Evolutionary conservation across 2,329 filamentous ascomycete species (phyloP).

Genomic region (Volutella citrinella): DNA sequence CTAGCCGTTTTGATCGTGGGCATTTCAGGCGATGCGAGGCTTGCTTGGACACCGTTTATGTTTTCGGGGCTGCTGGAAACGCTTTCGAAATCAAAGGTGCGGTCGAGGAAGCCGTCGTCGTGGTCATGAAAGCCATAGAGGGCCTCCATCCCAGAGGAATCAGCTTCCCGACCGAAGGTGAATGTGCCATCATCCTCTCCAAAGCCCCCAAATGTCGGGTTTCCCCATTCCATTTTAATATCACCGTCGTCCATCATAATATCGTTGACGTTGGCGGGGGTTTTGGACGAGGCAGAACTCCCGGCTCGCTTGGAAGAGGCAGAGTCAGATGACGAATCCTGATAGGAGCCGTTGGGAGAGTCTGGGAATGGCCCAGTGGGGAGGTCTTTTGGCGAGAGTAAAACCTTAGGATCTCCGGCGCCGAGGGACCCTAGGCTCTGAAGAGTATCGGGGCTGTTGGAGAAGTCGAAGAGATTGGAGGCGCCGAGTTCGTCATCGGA

Average conservation of each 20-base stretch:
- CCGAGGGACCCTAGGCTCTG: conserved; percentile 31
- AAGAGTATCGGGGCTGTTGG: conserved; percentile 36
- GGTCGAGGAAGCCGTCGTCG: conserved; percentile 45
- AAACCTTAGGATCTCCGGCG: conserved; percentile 28
- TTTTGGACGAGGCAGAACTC: conserved; percentile 45
- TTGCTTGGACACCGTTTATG: conserved; percentile 17
- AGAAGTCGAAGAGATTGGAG: conserved; percentile 33
- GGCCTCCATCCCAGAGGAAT: conserved; percentile 24
- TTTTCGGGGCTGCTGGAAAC: conserved; percentile 55
- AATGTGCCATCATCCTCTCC: conserved; percentile 38
- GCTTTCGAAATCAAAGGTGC: conserved; percentile 56
- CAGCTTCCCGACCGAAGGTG: conserved; percentile 28
- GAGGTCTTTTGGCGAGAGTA: conserved; percentile 32
- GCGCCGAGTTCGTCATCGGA: conserved; percentile 35
- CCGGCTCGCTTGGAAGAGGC: conserved; percentile 46
- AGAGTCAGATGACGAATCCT: conserved; percentile 52
- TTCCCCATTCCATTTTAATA: conserved; percentile 44
- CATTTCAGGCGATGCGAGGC: conserved; percentile 44
- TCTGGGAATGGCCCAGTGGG: conserved; percentile 38
- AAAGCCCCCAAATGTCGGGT: conserved; percentile 29
- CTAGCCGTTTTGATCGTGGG: conserved; percentile 36
- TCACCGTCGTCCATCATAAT: conserved; percentile 41
- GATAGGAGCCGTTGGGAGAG: conserved; percentile 41
- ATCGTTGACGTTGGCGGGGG: conserved; percentile 39
- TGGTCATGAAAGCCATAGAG: conserved; percentile 31